Percentiles rank a stretch among this genome's conserved stretches.
Conservation (phyloP, 257 asterid species). For the Solanum pimpinellifolium region DNA sequence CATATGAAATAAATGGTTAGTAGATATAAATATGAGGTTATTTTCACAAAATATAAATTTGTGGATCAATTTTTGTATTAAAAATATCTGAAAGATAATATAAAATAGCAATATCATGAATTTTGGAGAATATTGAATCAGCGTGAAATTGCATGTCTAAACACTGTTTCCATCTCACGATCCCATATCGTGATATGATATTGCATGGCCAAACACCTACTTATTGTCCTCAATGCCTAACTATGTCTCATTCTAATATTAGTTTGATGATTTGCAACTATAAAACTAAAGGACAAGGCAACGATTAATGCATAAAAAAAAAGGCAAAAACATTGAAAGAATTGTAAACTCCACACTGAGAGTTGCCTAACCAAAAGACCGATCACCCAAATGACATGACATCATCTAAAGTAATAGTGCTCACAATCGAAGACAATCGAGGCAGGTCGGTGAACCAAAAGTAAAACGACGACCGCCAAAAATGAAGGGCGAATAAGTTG, state of each 20-base stretch:
- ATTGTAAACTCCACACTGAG: background rate
- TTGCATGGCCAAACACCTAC: too few relatives aligned
- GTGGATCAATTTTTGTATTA: too few relatives aligned
- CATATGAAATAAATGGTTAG: too few relatives aligned
- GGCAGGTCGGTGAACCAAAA: background rate
- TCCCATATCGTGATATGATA: too few relatives aligned
- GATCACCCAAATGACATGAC: background rate
- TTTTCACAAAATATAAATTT: too few relatives aligned
- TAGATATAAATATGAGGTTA: too few relatives aligned
- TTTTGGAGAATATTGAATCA: too few relatives aligned
- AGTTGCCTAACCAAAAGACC: background rate
- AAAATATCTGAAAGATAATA: too few relatives aligned
- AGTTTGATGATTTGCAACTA: background rate
- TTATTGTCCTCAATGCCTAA: background rate
- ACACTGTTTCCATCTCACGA: too few relatives aligned
- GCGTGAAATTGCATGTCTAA: too few relatives aligned
- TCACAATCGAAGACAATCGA: background rate
- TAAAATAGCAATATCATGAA: too few relatives aligned
- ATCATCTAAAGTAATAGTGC: background rate
- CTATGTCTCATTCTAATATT: background rate
- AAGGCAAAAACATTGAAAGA: background rate
- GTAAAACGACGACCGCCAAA: background rate
- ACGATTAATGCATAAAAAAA: background rate
- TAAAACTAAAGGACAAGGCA: background rate
- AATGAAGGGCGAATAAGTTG: background rate